These are phyloP conservation scores for Penicillium arizonense DNA, from an alignment of 495 filamentous ascomycete genomes.

Conservation along the genomic window DNA sequence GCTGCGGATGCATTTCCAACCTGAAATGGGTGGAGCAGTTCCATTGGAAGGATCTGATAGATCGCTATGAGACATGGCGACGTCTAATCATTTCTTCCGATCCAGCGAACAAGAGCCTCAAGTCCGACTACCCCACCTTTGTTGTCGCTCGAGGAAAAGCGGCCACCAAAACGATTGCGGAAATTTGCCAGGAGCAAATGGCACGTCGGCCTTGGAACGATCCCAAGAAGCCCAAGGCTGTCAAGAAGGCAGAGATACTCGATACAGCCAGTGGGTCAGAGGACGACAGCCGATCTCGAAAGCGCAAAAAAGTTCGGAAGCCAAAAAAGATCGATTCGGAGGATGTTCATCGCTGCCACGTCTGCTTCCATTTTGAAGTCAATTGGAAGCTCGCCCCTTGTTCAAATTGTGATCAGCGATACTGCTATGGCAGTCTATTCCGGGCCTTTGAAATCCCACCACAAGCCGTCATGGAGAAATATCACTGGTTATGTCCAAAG, in stretches of 20 bases:
- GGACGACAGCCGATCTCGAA: conserved; percentile 40
- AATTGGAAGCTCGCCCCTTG: conserved; percentile 81
- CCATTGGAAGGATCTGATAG: conserved; percentile 70
- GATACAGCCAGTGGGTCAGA: conserved; percentile 18
- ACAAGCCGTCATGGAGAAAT: conserved; percentile 70
- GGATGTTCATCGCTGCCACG: conserved; percentile 64
- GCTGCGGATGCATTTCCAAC: conserved; percentile 80
- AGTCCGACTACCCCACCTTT: conserved; percentile 54
- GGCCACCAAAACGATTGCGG: conserved; percentile 74
- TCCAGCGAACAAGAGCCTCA: conserved; percentile 51
- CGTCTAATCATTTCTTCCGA: conserved; percentile 68
- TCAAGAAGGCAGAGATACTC: conserved; percentile 10
- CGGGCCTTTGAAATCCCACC: conserved; percentile 87
- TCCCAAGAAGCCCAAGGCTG: conserved; percentile 37
- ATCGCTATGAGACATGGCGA: conserved; percentile 82
- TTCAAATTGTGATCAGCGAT: conserved; percentile 66
- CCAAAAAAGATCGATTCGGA: conserved; percentile 40
- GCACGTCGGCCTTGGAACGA: conserved; percentile 65
- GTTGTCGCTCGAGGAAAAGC: conserved; percentile 58
- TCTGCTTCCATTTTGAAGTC: conserved; percentile 71
- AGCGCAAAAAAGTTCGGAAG: conserved; percentile 43
- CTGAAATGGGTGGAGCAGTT: conserved; percentile 93
- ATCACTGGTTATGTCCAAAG: conserved; percentile 82
- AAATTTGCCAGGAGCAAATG: conserved; percentile 87
- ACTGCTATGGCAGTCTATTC: conserved; percentile 87